Conservation (phyloP, 495 filamentous ascomycete genomes). For the Penicillium samsonianum region DNA sequence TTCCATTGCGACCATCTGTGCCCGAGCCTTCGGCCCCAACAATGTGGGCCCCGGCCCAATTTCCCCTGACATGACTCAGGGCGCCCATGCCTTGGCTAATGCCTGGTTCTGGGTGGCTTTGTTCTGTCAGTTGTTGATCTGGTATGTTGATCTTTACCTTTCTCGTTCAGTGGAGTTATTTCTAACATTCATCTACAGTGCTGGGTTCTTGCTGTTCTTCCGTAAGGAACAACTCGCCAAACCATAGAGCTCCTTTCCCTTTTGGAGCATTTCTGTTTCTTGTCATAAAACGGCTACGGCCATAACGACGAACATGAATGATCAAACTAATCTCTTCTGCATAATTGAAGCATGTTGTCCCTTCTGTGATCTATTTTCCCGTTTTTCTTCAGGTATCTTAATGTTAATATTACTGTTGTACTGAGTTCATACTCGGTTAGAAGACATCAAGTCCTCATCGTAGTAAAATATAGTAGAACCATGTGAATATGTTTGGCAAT, state of each 20-base stretch:
- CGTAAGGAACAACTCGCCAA: conserved; percentile 68
- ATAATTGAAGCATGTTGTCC: conserved; percentile 11
- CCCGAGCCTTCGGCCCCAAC: conserved; percentile 48
- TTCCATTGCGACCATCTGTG: conserved; percentile 51
- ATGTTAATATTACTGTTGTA: conserved; percentile 4
- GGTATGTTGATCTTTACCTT: conserved; percentile 31
- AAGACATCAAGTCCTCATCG: neutral
- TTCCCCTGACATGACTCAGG: conserved; percentile 44
- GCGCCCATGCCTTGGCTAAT: conserved; percentile 49
- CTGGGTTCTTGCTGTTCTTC: conserved; percentile 70
- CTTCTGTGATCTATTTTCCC: neutral
- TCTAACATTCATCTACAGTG: conserved; percentile 28
- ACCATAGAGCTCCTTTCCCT: conserved; percentile 39
- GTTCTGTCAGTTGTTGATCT: conserved; percentile 61
- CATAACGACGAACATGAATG: conserved; percentile 4
- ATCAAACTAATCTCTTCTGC: conserved; percentile 6
- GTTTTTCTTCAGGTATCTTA: neutral
- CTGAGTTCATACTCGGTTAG: neutral
- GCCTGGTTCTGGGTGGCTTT: conserved; percentile 68
- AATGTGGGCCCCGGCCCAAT: conserved; percentile 47
- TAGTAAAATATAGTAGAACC: neutral
- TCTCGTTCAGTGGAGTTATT: neutral
- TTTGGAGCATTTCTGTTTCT: neutral
- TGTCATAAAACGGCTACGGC: neutral
- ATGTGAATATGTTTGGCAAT: neutral